Conservation (phyloP, 2,329 filamentous ascomycete species). For the Aspergillus arachidicola region DNA sequence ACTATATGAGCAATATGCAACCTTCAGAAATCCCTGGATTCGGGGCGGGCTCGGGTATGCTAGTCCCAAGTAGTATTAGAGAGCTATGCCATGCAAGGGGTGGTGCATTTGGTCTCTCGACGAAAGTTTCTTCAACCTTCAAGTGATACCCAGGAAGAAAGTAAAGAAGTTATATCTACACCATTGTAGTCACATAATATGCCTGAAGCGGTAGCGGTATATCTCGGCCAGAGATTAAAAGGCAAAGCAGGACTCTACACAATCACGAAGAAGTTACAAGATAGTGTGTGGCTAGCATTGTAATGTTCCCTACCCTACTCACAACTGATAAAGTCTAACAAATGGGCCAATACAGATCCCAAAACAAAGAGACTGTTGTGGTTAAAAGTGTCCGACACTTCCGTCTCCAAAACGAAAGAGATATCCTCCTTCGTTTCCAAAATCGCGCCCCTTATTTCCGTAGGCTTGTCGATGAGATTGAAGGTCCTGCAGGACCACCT, state of each 20-base stretch:
- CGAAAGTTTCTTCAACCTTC: too few relatives aligned
- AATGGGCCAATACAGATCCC: slow-evolving; percentile 1
- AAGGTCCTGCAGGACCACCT: slow-evolving; percentile 18
- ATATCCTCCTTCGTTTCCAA: slow-evolving; percentile 29
- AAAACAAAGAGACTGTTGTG: slow-evolving; percentile 20
- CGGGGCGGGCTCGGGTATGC: too few relatives aligned
- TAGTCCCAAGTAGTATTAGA: too few relatives aligned
- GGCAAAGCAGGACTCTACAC: slow-evolving; percentile 17
- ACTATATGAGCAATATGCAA: too few relatives aligned
- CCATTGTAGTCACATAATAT: too few relatives aligned
- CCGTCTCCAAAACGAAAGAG: slow-evolving; percentile 28
- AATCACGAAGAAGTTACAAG: slow-evolving; percentile 18
- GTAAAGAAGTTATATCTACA: too few relatives aligned
- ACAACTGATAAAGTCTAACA: too few relatives aligned
- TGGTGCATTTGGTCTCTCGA: too few relatives aligned
- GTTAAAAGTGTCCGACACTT: slow-evolving; percentile 24
- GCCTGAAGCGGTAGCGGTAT: too few relatives aligned
- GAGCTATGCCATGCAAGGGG: too few relatives aligned
- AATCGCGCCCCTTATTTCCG: slow-evolving; percentile 18
- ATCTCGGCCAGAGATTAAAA: slow-evolving; percentile 1
- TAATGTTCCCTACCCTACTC: slow-evolving; percentile 7
- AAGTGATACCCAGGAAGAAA: too few relatives aligned
- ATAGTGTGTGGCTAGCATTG: slow-evolving; percentile 22
- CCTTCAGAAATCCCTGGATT: too few relatives aligned
- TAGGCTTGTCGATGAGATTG: slow-evolving; percentile 27